Conservation (phyloP, 2,329 filamentous ascomycete genomes). For the Chaetomium olivaceum region DNA sequence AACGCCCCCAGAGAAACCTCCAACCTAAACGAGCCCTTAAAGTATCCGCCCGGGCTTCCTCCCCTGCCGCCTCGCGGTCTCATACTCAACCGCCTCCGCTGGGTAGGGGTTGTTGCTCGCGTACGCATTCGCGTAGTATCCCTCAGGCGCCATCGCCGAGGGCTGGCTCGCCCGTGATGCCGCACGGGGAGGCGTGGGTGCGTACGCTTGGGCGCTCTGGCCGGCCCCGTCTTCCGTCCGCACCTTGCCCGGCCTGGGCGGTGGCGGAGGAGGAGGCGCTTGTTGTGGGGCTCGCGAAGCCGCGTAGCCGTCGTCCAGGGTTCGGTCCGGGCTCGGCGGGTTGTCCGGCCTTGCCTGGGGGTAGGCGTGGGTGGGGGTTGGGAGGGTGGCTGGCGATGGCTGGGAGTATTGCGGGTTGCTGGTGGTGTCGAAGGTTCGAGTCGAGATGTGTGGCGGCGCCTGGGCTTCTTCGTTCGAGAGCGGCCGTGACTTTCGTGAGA, state of each 20-base stretch:
- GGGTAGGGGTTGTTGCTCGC: slow-evolving; percentile 20
- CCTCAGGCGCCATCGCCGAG: slow-evolving; percentile 16
- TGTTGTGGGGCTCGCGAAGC: slow-evolving; percentile 26
- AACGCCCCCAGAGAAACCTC: neutral
- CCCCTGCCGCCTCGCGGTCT: slow-evolving; percentile 19
- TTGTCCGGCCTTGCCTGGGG: neutral
- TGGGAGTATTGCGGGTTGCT: slow-evolving; percentile 2
- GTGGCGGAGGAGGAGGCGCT: slow-evolving; percentile 37
- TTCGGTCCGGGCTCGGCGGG: slow-evolving; percentile 7
- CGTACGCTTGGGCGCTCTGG: slow-evolving; percentile 11
- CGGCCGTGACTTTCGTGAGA: slow-evolving; percentile 14
- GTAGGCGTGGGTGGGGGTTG: neutral
- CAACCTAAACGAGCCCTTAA: neutral
- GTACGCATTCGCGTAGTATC: slow-evolving; percentile 25
- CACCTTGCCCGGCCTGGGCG: slow-evolving; percentile 40
- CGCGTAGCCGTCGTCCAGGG: slow-evolving; percentile 17
- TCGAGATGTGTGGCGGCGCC: neutral
- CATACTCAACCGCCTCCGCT: slow-evolving; percentile 26
- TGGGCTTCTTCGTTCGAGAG: slow-evolving; percentile 12
- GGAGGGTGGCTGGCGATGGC: neutral
- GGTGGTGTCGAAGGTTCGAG: neutral
- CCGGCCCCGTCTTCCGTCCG: slow-evolving; percentile 29
- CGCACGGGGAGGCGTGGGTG: slow-evolving; percentile 12
- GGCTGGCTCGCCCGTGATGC: slow-evolving; percentile 10
- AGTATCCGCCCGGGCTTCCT: slow-evolving; percentile 10